Base-by-base conservation (phyloP, 768 basidiomycete genomes). In the Termitomyces sp. region DNA sequence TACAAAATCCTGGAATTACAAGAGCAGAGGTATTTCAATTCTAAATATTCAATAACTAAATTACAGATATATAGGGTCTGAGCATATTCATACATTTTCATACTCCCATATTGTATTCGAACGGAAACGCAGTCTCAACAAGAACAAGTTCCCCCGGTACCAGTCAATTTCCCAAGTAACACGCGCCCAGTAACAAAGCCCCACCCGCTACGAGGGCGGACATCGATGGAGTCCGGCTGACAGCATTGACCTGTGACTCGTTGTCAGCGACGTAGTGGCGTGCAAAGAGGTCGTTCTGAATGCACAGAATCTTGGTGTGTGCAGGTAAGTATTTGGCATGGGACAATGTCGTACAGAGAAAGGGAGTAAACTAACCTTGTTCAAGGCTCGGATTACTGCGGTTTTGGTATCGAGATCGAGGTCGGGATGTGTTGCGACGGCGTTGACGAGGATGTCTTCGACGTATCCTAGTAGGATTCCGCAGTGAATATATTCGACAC, bases 391-490 rank as follows among this genome's bases (percentile, higher is more conserved):
- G 9, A 78, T 67, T 3, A 81, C 79, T 12, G 72, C 74, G 11
- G 74, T 70, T 63, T 83, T 83, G 5, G 74, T 77, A 7, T 63
- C 63, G 2, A 74, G 64, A 38, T 71, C 70, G 25, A 74, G 74
- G 31, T 78, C 77, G 4, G 76, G 73, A 25, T 81, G 72, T 10
- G 69, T 67, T 6, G 79, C 69, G 5, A 83, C 77, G 0, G 79
- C 76, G 6, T 75, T 74, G 47, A 78, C 69, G 51, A 82, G 65
- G 38, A 81, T 76, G 37, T 76, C 78, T 58, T 80, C 76, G n/a
- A 83, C 77, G 67, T 76, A 80, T 5, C 79, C 79, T 3, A 82
- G 66, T 11, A 78, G 71, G 57, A 80, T 68, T 0, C 72, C 77
- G 54, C 76, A 77, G 56, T 81, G 73, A 6, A 74, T 68, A 52